Base-by-base conservation (phyloP, 352 stramenopile genomes). In the Globisporangium takayamanum region DNA sequence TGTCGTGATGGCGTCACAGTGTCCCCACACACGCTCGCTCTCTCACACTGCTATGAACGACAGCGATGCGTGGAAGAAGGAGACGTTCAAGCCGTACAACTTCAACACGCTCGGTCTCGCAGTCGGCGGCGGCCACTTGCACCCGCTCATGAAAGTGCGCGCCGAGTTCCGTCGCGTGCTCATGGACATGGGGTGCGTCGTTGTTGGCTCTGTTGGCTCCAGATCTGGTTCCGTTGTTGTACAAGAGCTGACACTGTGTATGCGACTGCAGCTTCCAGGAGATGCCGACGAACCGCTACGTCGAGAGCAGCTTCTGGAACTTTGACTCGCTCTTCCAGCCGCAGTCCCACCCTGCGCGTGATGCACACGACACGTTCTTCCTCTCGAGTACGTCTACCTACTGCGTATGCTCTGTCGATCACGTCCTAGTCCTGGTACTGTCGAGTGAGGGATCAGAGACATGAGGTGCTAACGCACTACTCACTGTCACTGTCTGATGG, bases 301-400 rank as follows among this genome's bases (percentile, higher is more conserved):
- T 99, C 25, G 97, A 99, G 76, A 97, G 80, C 68, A 98, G 88
- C 63, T 99, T 99, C 76, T 99, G 97, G 97, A 99, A 99, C 83
- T 99, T 99, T 76, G 97, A 99, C 75, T 96, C 96, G 53, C 86
- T 99, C 53, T 99, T 99, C 76, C 97, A 99, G 83, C 97, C 97
- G 46, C 97, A 99, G 84, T 98, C 87, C 36, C 97, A 99, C 72
- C 97, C 97, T 45, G 97, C 97, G 16, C 85, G 97, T 66, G 97
- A 99, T 71, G 97, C 97, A 28, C 97, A 99, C 71, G 97, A 99
- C 76, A 99, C 97, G 39, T 99, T 99, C 79, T 99, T 99, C 84
- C 96, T 99, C 61, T 98, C 98, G 2, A 73, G 84, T 92, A 48
- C 63, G 80, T 80, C 25, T 2, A 44, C 4, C 15, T 7, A 56